Conservation (phyloP, 108 stramenopile genomes). For the Poteriospumella lacustris region DNA sequence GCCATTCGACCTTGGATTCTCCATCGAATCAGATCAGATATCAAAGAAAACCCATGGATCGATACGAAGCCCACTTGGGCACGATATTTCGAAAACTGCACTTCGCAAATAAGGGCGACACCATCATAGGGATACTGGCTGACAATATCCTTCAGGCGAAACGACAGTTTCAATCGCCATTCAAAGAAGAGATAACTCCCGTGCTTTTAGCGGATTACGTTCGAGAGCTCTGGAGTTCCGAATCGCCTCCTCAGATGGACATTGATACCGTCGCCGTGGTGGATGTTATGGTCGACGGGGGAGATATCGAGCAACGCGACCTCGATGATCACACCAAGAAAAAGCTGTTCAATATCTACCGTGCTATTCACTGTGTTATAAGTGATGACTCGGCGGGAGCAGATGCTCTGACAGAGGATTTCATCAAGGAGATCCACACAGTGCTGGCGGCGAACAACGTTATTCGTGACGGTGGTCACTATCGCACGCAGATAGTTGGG, state of each 20-base stretch:
- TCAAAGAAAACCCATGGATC: too few species aligned
- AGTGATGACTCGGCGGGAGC: neutral
- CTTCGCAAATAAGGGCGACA: too few species aligned
- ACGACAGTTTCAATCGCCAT: too few species aligned
- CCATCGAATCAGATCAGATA: too few species aligned
- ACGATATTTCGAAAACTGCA: too few species aligned
- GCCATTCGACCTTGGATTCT: too few species aligned
- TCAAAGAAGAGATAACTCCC: too few species aligned
- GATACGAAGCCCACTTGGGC: too few species aligned
- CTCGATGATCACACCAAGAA: neutral
- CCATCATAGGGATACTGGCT: too few species aligned
- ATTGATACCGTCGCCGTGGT: neutral
- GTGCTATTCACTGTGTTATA: neutral
- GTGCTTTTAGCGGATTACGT: neutral
- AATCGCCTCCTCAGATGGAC: neutral
- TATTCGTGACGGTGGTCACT: neutral
- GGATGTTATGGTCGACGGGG: neutral
- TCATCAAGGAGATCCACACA: neutral
- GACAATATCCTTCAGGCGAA: too few species aligned
- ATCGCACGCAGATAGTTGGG: neutral
- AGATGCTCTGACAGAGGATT: neutral
- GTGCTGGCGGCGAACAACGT: neutral
- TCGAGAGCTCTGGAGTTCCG: neutral
- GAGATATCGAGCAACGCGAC: neutral
- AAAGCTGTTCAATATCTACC: neutral